These are phyloP conservation scores for Rhizophora mangle DNA, from an alignment of 345 rosid genomes.

Conservation along the genomic window DNA sequence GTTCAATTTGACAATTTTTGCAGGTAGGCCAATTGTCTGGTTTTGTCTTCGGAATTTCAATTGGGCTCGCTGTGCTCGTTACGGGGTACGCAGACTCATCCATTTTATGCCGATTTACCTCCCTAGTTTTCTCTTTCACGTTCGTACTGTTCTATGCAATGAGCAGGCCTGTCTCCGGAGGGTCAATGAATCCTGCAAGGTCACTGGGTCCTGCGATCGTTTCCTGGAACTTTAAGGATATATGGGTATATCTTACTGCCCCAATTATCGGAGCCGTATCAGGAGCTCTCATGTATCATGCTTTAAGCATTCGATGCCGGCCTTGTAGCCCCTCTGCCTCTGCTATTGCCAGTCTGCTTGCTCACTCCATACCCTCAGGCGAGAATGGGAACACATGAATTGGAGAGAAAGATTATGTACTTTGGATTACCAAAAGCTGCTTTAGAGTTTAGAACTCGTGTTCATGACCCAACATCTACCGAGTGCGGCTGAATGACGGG, in stretches of 20 bases:
- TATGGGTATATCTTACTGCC: constrained; percentile 80
- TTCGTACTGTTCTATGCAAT: neutral
- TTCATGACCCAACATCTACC: too few relatives aligned
- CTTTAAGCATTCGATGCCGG: constrained; percentile 34
- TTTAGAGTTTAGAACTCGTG: too few relatives aligned
- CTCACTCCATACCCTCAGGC: neutral
- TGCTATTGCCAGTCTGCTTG: constrained; percentile 24
- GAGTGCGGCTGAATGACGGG: too few relatives aligned
- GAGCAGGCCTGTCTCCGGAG: constrained; percentile 82
- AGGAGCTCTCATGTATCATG: constrained; percentile 50
- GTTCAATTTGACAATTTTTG: neutral
- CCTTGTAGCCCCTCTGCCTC: constrained; percentile 36
- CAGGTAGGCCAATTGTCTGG: constrained; percentile 67
- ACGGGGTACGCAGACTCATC: constrained; percentile 45
- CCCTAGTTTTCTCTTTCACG: too few relatives aligned
- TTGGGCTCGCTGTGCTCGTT: constrained; percentile 75
- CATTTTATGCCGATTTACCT: too few relatives aligned
- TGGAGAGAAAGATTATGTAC: too few relatives aligned
- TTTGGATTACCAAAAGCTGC: too few relatives aligned
- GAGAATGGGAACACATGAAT: neutral
- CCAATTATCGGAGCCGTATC: constrained; percentile 62
- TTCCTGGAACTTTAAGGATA: constrained; percentile 55
- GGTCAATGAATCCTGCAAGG: constrained; percentile 90
- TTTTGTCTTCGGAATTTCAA: constrained; percentile 57
- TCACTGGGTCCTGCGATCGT: constrained; percentile 88